phyloP scores from a whole-genome alignment of 2,329 filamentous ascomycete genomes.

The Aureobasidium melanogenum region DNA sequence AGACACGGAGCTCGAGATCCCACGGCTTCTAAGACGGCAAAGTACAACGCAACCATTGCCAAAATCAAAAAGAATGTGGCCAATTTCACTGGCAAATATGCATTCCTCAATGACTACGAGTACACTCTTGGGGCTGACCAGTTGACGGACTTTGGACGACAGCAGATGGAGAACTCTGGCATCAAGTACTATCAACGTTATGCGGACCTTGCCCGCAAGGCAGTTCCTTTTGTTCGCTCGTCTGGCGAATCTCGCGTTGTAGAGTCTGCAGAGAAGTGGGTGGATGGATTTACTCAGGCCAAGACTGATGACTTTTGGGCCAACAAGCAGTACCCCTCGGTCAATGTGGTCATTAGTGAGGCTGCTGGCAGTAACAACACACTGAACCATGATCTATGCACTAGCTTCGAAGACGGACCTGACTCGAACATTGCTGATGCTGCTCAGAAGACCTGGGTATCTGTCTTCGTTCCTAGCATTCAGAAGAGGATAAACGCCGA shows the following conservation, averaged over 20 bases:
- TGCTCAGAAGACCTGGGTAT: constrained; percentile 50
- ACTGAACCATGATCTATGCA: constrained; percentile 65
- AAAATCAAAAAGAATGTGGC: constrained; percentile 53
- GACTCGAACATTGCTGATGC: constrained; percentile 39
- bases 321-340: constrained; percentile 40
- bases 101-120: constrained; percentile 62
- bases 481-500: constrained; percentile 59
- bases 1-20: constrained; percentile 81
- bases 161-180: constrained; percentile 66
- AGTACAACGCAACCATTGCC: constrained; percentile 56
- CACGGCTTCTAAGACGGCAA: constrained; percentile 54
- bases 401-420: constrained; percentile 56
- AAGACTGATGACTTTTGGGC: constrained; percentile 36
- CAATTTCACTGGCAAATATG: constrained; percentile 42
- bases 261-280: constrained; percentile 66
- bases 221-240: constrained; percentile 62
- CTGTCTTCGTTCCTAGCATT: constrained; percentile 59
- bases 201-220: constrained; percentile 45
- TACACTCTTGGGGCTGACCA: constrained; percentile 64
- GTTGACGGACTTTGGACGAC: constrained; percentile 58
- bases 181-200: constrained; percentile 70
- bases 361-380: constrained; percentile 65
- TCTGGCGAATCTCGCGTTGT: constrained; percentile 63
- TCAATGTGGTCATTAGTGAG: constrained; percentile 64
- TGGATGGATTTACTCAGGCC: constrained; percentile 59